Evolutionary conservation across 2,329 filamentous ascomycete genomes (phyloP).

Genomic region (Xylaria sp.): DNA sequence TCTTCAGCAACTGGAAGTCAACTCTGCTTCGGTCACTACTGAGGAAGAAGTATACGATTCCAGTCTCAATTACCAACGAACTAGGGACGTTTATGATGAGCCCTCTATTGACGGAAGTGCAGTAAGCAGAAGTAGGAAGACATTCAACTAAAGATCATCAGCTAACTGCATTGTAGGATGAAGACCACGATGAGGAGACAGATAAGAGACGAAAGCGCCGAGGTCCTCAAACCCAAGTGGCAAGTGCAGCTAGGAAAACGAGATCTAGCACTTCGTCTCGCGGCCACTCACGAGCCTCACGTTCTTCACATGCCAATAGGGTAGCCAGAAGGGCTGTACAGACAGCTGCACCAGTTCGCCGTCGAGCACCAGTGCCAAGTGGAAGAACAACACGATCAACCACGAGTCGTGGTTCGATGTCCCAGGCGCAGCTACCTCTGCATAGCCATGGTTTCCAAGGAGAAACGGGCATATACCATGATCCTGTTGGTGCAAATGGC

Average conservation of each 20-base stretch:
- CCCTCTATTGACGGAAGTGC: conserved; percentile 56
- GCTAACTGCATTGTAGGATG: conserved; percentile 28
- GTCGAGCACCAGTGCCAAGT: conserved; percentile 9
- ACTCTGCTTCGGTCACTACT: conserved; percentile 65
- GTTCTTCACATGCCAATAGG: conserved; percentile 15
- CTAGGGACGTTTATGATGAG: conserved; percentile 62
- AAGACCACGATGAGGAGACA: conserved; percentile 21
- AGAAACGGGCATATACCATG: conserved; percentile 19
- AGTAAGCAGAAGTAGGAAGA: conserved; percentile 42
- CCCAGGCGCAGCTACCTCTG: conserved; percentile 25
- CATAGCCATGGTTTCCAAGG: conserved; percentile 32
- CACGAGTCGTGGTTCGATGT: conserved; percentile 8
- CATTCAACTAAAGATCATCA: conserved; percentile 1
- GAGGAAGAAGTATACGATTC: conserved; percentile 66
- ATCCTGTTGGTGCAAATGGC: conserved; percentile 15
- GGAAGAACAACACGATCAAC: conserved; percentile 25
- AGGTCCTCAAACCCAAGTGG: conserved; percentile 6
- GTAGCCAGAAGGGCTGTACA: conserved; percentile 13
- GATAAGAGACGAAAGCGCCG: conserved; percentile 18
- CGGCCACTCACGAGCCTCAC: conserved; percentile 9
- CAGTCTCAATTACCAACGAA: conserved; percentile 52
- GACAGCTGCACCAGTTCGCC: not conserved
- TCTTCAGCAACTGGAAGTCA: conserved; percentile 65
- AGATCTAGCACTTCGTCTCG: conserved; percentile 13
- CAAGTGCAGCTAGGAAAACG: conserved; percentile 15